A percentile compares a stretch with the other conserved stretches of the same genome.
Evolutionary conservation across 169 alveolate species (phyloP).

Genomic region (Theileria parva): DNA sequence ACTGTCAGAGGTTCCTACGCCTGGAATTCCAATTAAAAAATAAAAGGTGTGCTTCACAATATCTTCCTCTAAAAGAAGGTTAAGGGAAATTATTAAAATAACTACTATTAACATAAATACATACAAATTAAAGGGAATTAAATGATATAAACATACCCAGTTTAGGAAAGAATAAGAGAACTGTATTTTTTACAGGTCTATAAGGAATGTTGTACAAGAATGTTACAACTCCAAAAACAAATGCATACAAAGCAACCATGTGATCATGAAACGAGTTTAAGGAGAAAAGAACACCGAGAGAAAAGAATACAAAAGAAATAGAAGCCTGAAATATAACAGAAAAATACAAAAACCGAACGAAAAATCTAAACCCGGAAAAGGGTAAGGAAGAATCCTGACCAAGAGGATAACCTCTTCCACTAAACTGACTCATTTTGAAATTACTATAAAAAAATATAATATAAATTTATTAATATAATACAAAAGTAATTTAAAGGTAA

Average conservation of each 20-base stretch:
- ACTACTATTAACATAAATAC: background rate
- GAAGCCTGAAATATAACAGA: constrained; percentile 18
- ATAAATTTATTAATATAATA: constrained; percentile 1
- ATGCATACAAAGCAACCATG: constrained; percentile 21
- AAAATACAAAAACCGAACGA: constrained; percentile 2
- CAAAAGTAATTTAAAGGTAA: background rate
- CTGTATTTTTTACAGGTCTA: constrained; percentile 5
- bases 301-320: constrained; percentile 11
- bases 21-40: constrained; percentile 25
- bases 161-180: constrained; percentile 13
- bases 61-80: constrained; percentile 24
- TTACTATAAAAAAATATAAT: background rate
- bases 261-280: constrained; percentile 12
- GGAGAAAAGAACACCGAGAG: constrained; percentile 29
- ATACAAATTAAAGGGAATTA: background rate
- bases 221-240: constrained; percentile 10
- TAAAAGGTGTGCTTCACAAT: constrained; percentile 37
- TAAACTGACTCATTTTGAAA: constrained; percentile 22
- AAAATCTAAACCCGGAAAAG: background rate
- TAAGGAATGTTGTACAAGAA: background rate
- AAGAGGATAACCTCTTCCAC: constrained; percentile 10
- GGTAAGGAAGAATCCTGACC: constrained; percentile 17
- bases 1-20: constrained; percentile 3
- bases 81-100: background rate
- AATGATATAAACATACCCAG: constrained; percentile 24